Percentiles rank a stretch among this genome's conserved stretches.
Evolutionary conservation across 345 rosid species (phyloP).

Genomic region (Isatis tinctoria): DNA sequence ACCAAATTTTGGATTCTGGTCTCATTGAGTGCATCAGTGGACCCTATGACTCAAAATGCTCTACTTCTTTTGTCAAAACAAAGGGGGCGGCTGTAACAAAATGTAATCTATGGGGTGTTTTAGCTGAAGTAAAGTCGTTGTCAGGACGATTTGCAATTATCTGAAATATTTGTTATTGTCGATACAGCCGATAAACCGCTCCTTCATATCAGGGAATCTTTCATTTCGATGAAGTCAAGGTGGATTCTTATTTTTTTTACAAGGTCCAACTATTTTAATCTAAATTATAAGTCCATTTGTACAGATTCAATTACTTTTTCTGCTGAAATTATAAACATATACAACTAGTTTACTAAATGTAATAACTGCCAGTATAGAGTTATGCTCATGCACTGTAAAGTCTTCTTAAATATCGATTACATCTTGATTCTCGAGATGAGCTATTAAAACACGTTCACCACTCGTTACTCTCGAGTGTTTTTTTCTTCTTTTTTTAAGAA

Average conservation of each 20-base stretch:
- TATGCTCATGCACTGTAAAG: neutral
- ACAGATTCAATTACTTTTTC: neutral
- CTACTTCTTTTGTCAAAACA: slow-evolving; percentile 7
- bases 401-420: neutral
- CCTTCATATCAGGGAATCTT: slow-evolving; percentile 4
- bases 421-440: slow-evolving; percentile 12
- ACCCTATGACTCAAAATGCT: neutral
- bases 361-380: slow-evolving; percentile 1
- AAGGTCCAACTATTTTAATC: neutral
- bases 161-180: neutral
- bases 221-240: slow-evolving; percentile 26
- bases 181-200: neutral
- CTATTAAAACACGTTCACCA: slow-evolving; percentile 5
- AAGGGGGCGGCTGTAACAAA: slow-evolving; percentile 14
- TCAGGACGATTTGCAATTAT: slow-evolving; percentile 11
- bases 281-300: neutral
- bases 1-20: slow-evolving; percentile 18
- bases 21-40: slow-evolving; percentile 17
- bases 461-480: slow-evolving; percentile 2
- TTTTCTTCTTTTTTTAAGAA: neutral
- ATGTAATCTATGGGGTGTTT: neutral
- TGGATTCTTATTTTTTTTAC: neutral
- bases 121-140: neutral
- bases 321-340: neutral
- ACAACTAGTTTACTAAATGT: neutral